Evolutionary conservation across 305 asterid genomes (phyloP).

Genomic region (Fraxinus nigra): DNA sequence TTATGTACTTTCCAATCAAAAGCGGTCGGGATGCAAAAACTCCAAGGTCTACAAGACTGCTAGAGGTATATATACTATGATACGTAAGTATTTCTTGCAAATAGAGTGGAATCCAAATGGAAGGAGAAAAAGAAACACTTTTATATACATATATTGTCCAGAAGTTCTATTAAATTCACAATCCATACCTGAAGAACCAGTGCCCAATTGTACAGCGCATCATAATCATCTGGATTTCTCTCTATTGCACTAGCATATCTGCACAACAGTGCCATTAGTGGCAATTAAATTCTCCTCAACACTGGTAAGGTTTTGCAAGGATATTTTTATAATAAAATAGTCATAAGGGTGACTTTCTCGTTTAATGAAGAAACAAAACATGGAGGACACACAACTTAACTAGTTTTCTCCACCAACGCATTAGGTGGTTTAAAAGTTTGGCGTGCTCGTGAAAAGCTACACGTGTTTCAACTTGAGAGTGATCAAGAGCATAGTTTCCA

Average conservation of each 20-base stretch:
- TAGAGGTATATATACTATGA: conserved; percentile 12
- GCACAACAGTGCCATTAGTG: conserved; percentile 32
- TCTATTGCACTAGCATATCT: conserved; percentile 92
- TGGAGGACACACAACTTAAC: neutral
- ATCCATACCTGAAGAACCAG: conserved; percentile 89
- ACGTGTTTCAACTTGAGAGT: neutral
- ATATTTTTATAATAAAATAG: neutral
- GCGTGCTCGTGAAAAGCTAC: neutral
- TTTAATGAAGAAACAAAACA: neutral
- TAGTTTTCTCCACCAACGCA: neutral
- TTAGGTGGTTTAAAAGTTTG: neutral
- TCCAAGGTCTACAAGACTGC: conserved; percentile 14
- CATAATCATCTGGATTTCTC: conserved; percentile 93
- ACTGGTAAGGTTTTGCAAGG: conserved; percentile 15
- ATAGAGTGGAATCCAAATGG: conserved; percentile 9
- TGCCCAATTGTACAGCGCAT: conserved; percentile 99
- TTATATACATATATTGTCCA: neutral
- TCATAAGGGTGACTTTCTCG: neutral
- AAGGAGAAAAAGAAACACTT: conserved; percentile 17
- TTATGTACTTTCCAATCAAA: neutral
- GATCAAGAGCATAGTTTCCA: neutral
- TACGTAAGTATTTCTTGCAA: conserved; percentile 7
- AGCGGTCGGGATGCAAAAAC: conserved; percentile 7
- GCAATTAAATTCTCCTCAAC: conserved; percentile 21
- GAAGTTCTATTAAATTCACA: conserved; percentile 20